These are phyloP conservation scores for Epichloe uncinata DNA, from an alignment of 2,329 filamentous ascomycete genomes.

Conservation along the genomic window DNA sequence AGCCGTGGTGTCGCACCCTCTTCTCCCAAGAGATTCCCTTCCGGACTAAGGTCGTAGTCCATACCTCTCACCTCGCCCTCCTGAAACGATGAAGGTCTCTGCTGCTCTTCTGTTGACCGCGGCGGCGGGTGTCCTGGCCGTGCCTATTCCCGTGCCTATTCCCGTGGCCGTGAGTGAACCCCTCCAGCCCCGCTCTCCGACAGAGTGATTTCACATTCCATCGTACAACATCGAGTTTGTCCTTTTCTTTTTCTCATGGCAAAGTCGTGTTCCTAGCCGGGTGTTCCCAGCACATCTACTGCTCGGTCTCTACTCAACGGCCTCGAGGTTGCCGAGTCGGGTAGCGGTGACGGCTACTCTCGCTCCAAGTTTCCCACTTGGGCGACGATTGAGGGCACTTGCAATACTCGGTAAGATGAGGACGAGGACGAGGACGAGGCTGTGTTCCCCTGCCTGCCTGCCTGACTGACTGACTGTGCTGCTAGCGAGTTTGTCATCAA, in stretches of 20 bases:
- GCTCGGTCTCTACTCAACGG: conserved; percentile 44
- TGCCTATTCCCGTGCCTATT: conserved; percentile 13
- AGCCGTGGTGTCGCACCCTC: too few relatives aligned
- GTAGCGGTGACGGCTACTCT: conserved; percentile 43
- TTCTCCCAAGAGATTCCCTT: too few relatives aligned
- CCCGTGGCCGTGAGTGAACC: conserved; percentile 13
- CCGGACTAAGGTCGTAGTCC: too few relatives aligned
- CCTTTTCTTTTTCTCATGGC: neutral
- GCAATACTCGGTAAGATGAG: conserved; percentile 46
- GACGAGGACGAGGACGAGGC: too few relatives aligned
- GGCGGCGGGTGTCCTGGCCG: conserved; percentile 15
- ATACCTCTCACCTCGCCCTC: too few relatives aligned
- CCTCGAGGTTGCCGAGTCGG: conserved; percentile 43
- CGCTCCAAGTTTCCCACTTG: conserved; percentile 61
- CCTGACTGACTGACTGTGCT: neutral
- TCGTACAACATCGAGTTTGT: too few relatives aligned
- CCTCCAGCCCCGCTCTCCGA: neutral
- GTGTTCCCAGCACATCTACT: conserved; percentile 44
- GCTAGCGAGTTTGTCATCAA: conserved; percentile 52
- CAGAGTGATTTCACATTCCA: too few relatives aligned
- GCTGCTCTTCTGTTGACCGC: conserved; percentile 14
- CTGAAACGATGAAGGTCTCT: conserved; percentile 18
- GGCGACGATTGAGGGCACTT: conserved; percentile 50
- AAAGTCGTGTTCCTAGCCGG: conserved; percentile 27
- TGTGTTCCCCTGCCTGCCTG: neutral